Conservation (phyloP, 805 yeast genomes). For the Lipomyces lipofer region DNA sequence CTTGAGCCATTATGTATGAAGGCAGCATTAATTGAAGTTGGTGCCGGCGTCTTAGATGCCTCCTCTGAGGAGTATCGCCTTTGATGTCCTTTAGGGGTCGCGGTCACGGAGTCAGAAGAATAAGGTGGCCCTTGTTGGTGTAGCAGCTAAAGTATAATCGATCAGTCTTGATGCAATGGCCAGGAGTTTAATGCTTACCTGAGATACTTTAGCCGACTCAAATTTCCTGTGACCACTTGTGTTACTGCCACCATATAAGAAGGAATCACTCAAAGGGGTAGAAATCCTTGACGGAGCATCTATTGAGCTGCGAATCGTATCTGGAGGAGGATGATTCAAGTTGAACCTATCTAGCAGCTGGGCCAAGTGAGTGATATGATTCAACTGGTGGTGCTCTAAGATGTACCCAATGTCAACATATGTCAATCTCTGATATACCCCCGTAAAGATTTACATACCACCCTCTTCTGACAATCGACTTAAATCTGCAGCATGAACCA, state of each 20-base stretch:
- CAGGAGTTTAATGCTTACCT: too few species aligned
- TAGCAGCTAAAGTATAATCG: too few species aligned
- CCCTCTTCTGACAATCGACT: constrained; percentile 11
- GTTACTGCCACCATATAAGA: background rate
- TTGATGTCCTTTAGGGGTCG: too few species aligned
- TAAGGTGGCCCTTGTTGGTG: too few species aligned
- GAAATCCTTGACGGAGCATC: background rate
- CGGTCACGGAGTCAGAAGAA: too few species aligned
- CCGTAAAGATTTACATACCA: background rate
- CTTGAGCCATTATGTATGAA: too few species aligned
- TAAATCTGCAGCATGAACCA: constrained; percentile 11
- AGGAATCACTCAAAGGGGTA: constrained; percentile 2
- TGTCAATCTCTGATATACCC: background rate
- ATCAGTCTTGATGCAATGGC: too few species aligned
- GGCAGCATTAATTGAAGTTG: too few species aligned
- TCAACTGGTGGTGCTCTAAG: constrained; percentile 1
- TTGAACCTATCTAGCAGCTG: constrained; percentile 22
- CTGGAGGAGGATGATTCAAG: constrained; percentile 1
- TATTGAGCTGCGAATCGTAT: background rate
- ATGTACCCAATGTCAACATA: too few species aligned
- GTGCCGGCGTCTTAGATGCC: too few species aligned
- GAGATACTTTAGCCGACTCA: background rate
- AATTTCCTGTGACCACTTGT: background rate
- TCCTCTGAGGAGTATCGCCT: too few species aligned
- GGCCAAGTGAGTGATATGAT: constrained; percentile 16